Conservation (phyloP, 2,329 filamentous ascomycete species). For the Domatiomyces globalis region DNA sequence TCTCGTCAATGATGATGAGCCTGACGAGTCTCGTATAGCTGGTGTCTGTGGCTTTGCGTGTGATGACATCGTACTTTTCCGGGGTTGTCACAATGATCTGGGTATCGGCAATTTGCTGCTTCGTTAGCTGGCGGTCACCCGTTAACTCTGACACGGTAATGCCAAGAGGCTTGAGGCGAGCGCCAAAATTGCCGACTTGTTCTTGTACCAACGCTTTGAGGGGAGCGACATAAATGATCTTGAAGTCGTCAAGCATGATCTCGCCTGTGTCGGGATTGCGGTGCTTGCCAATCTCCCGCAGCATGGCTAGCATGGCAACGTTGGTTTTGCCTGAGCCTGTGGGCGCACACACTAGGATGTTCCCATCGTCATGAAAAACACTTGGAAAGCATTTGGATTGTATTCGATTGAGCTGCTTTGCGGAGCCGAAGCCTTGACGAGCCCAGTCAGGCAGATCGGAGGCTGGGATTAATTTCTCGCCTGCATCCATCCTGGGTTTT, state of each 20-base stretch:
- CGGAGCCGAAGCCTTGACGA: constrained; percentile 65
- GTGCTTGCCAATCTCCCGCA: constrained; percentile 93
- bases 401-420: constrained; percentile 82
- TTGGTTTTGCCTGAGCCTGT: constrained; percentile 98
- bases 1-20: constrained; percentile 93
- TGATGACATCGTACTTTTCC: constrained; percentile 99
- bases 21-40: constrained; percentile 97
- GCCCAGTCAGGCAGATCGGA: constrained; percentile 89
- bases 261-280: constrained; percentile 78
- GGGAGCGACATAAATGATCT: constrained; percentile 95
- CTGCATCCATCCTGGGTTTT: constrained; percentile 69
- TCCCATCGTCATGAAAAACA: constrained; percentile 86
- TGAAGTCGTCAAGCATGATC: constrained; percentile 90
- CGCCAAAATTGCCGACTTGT: constrained; percentile 94
- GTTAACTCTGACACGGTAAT: constrained; percentile 92
- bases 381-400: constrained; percentile 86
- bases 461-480: constrained; percentile 69
- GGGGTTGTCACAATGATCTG: constrained; percentile 97
- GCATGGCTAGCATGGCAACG: constrained; percentile 90
- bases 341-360: constrained; percentile 94
- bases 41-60: constrained; percentile 88
- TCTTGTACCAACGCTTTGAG: constrained; percentile 93
- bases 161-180: constrained; percentile 76
- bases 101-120: constrained; percentile 94
- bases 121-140: constrained; percentile 93